Evolutionary conservation across 345 rosid species (phyloP).

Genomic region (Firmiana major): DNA sequence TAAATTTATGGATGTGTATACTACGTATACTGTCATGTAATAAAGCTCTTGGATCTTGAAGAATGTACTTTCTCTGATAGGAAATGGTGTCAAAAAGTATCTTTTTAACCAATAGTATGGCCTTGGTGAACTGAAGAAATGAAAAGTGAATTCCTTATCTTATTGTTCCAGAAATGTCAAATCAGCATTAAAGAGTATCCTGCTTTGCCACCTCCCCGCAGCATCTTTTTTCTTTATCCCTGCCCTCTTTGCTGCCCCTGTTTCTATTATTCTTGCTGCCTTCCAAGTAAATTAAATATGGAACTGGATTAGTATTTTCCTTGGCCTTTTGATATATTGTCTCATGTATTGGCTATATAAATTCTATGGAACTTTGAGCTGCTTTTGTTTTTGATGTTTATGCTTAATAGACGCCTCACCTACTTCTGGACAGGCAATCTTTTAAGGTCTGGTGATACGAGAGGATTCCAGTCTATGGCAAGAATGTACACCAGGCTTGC

Average conservation of each 20-base stretch:
- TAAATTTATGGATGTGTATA: not conserved
- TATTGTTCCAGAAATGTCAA: not conserved
- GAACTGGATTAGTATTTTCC: not conserved
- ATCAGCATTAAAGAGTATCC: not conserved
- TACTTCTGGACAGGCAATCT: constrained; percentile 63
- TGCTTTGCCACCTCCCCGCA: not conserved
- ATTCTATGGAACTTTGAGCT: not conserved
- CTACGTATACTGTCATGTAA: not conserved
- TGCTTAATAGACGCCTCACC: not conserved
- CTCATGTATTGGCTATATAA: not conserved
- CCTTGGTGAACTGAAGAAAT: not conserved
- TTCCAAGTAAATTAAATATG: not conserved
- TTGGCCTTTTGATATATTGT: not conserved
- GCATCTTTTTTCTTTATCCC: not conserved
- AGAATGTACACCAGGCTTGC: constrained; percentile 90
- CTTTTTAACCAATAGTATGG: not conserved
- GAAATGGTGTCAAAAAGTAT: not conserved
- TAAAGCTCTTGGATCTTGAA: not conserved
- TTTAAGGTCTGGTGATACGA: constrained; percentile 78
- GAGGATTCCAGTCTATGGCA: constrained; percentile 98
- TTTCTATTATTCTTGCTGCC: not conserved
- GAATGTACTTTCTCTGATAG: not conserved
- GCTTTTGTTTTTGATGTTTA: not conserved
- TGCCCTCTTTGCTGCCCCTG: not conserved
- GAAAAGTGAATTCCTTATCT: not conserved